Evolutionary conservation across 495 filamentous ascomycete species (phyloP).

Genomic region (Talaromyces stipitatus): DNA sequence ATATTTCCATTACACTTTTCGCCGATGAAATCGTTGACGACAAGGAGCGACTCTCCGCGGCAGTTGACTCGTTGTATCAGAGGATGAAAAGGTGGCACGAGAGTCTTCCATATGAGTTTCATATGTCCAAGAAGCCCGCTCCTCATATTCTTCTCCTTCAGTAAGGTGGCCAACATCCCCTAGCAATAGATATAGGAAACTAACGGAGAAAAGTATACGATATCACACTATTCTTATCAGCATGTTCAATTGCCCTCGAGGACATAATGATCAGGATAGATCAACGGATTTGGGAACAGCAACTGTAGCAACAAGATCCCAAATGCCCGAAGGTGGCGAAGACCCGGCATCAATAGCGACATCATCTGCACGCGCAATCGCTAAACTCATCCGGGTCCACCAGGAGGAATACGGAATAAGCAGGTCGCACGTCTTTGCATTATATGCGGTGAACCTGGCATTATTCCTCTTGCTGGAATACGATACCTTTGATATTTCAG

Average conservation of each 20-base stretch:
- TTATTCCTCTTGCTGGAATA: conserved; percentile 32
- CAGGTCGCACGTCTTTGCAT: conserved; percentile 34
- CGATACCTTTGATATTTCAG: conserved; percentile 27
- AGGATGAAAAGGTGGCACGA: conserved; percentile 27
- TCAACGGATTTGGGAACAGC: conserved; percentile 11
- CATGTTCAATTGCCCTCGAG: conserved; percentile 26
- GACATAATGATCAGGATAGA: conserved; percentile 16
- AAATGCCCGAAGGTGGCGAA: neutral
- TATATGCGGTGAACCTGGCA: conserved; percentile 39
- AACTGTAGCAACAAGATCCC: neutral
- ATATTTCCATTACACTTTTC: conserved; percentile 35
- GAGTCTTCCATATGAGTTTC: conserved; percentile 23
- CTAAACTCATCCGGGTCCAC: conserved; percentile 24
- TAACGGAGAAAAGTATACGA: conserved; percentile 24
- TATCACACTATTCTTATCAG: conserved; percentile 32
- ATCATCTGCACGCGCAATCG: conserved; percentile 26
- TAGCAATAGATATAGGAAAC: neutral
- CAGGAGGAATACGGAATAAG: conserved; percentile 30
- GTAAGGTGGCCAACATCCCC: conserved; percentile 12
- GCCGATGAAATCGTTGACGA: conserved; percentile 8
- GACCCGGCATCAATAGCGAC: neutral
- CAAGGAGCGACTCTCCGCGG: conserved; percentile 13
- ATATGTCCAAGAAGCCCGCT: conserved; percentile 16
- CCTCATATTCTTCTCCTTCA: conserved; percentile 33
- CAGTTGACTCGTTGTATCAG: conserved; percentile 25